Conservation (phyloP, 805 yeast species). For the Phaffomyces opuntiae region DNA sequence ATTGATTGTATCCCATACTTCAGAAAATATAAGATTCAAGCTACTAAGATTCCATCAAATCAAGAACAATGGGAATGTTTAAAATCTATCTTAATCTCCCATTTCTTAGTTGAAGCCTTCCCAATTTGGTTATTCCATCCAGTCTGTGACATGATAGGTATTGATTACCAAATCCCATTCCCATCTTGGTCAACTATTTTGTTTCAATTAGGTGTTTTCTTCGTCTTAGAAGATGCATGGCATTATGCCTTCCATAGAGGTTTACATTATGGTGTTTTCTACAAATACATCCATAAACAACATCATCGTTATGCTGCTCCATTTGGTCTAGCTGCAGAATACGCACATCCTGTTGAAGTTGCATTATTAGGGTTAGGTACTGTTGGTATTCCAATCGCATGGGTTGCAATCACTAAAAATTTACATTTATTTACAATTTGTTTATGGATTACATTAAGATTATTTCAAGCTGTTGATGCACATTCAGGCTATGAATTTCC, state of each 20-base stretch:
- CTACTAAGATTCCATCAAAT: slow-evolving; percentile 66
- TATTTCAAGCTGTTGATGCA: slow-evolving; percentile 93
- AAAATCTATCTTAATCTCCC: slow-evolving; percentile 74
- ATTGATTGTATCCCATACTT: slow-evolving; percentile 80
- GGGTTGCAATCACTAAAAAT: slow-evolving; percentile 65
- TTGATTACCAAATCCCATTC: slow-evolving; percentile 74
- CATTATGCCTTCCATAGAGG: slow-evolving; percentile 92
- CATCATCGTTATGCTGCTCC: slow-evolving; percentile 98
- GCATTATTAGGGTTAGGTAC: slow-evolving; percentile 88
- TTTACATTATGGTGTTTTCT: slow-evolving; percentile 79
- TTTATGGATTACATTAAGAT: slow-evolving; percentile 77
- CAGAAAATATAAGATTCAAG: slow-evolving; percentile 82
- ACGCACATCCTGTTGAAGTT: slow-evolving; percentile 95
- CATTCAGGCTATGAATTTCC: slow-evolving; percentile 98
- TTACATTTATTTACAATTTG: slow-evolving; percentile 83
- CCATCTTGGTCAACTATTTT: slow-evolving; percentile 54
- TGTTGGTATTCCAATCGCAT: slow-evolving; percentile 84
- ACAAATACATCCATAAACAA: slow-evolving; percentile 89
- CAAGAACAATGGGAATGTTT: slow-evolving; percentile 90
- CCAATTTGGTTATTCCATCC: slow-evolving; percentile 98
- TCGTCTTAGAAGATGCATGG: slow-evolving; percentile 87
- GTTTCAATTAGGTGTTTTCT: slow-evolving; percentile 68
- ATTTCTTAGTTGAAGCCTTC: slow-evolving; percentile 84
- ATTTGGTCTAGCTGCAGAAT: slow-evolving; percentile 92
- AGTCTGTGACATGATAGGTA: slow-evolving; percentile 71